Evolutionary conservation across 768 basidiomycete species (phyloP).

Genomic region (Asterophora lycoperdoides): DNA sequence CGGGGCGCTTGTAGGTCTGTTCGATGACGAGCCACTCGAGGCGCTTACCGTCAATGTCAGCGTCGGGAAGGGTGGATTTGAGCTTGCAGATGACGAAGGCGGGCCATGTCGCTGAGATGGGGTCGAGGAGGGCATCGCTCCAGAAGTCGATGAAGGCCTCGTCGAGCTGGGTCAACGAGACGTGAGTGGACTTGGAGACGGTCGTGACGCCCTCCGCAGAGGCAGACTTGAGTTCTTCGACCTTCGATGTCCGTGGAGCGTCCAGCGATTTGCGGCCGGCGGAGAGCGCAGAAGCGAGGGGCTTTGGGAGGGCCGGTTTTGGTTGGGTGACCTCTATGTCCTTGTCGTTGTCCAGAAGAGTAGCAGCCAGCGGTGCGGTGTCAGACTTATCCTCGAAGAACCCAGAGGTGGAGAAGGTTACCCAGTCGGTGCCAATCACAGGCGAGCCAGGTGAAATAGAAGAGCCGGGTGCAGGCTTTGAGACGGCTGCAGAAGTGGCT

Average conservation of each 20-base stretch:
- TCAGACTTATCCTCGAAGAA: constrained; percentile 44
- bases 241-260: constrained; percentile 14
- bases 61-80: constrained; percentile 34
- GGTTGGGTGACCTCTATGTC: constrained; percentile 56
- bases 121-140: constrained; percentile 69
- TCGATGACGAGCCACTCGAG: constrained; percentile 69
- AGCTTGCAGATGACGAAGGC: constrained; percentile 69
- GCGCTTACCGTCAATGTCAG: constrained; percentile 32
- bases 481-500: constrained; percentile 11
- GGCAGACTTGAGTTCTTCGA: constrained; percentile 21
- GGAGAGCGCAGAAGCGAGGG: constrained; percentile 17
- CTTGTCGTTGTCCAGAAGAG: constrained; percentile 53
- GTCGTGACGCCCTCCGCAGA: constrained; percentile 22
- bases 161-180: constrained; percentile 58
- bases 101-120: constrained; percentile 62
- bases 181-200: constrained; percentile 35
- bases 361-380: constrained; percentile 45
- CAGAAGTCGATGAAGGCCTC: constrained; percentile 84
- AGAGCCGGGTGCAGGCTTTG: constrained; percentile 29
- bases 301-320: constrained; percentile 27
- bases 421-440: constrained; percentile 51
- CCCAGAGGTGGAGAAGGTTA: constrained; percentile 62
- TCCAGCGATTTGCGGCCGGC: constrained; percentile 27
- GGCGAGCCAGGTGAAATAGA: constrained; percentile 17
- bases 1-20: constrained; percentile 45